Conservation (phyloP, 345 rosid genomes). For the Punica granatum region DNA sequence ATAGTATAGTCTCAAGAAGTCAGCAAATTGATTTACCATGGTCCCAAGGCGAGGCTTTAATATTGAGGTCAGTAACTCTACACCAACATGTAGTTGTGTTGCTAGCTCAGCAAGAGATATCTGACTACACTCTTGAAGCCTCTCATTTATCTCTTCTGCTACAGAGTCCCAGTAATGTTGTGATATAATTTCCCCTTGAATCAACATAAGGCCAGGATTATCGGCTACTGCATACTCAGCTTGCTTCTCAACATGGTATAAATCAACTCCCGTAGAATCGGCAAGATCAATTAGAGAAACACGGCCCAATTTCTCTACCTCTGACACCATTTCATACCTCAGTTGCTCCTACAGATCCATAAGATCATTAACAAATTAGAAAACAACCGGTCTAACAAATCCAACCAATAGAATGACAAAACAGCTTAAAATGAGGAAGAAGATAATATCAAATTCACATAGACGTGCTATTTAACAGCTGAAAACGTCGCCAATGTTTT, state of each 20-base stretch:
- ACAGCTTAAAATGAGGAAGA: background rate
- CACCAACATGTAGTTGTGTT: slow-evolving; percentile 78
- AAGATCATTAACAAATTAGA: background rate
- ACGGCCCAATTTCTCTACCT: slow-evolving; percentile 65
- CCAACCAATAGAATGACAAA: background rate
- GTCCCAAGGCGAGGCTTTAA: slow-evolving; percentile 92
- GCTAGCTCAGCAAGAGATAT: slow-evolving; percentile 85
- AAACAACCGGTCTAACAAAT: background rate
- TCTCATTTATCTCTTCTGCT: slow-evolving; percentile 92
- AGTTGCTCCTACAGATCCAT: slow-evolving; percentile 52
- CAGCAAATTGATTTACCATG: slow-evolving; percentile 35
- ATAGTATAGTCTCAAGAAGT: background rate
- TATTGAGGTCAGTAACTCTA: slow-evolving; percentile 68
- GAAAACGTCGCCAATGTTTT: background rate
- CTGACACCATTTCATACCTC: slow-evolving; percentile 59
- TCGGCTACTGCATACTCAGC: slow-evolving; percentile 49
- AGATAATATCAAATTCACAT: background rate
- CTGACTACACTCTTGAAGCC: slow-evolving; percentile 95
- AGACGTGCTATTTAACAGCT: background rate
- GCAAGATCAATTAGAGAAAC: slow-evolving; percentile 84
- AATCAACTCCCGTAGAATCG: slow-evolving; percentile 75
- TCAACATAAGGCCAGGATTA: slow-evolving; percentile 49
- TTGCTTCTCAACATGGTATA: slow-evolving; percentile 92
- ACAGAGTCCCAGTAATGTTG: slow-evolving; percentile 81
- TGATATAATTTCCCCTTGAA: slow-evolving; percentile 92